A percentile compares a stretch with the other conserved stretches of the same genome.
Evolutionary conservation across 805 yeast genomes (phyloP).

Genomic region (Naumovozyma baii): DNA sequence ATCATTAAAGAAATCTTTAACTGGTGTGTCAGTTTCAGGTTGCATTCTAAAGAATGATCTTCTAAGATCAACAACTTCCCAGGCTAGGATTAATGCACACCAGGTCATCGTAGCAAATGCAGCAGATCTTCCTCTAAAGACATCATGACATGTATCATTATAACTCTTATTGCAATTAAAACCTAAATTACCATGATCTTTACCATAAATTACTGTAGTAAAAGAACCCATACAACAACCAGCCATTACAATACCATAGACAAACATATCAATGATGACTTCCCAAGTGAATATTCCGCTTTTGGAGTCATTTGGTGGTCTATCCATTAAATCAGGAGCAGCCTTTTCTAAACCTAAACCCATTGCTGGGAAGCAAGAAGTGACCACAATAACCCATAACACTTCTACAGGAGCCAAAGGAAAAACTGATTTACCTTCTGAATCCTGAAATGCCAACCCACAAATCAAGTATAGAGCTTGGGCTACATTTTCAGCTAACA

Average conservation of each 20-base stretch:
- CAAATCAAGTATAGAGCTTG: slow-evolving; percentile 77
- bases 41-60: slow-evolving; percentile 64
- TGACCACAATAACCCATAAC: slow-evolving; percentile 88
- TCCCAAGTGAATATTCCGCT: slow-evolving; percentile 72
- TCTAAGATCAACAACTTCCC: slow-evolving; percentile 72
- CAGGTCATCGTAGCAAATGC: slow-evolving; percentile 78
- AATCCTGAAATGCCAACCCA: slow-evolving; percentile 70
- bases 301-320: slow-evolving; percentile 82
- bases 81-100: slow-evolving; percentile 72
- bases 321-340: slow-evolving; percentile 86
- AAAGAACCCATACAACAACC: slow-evolving; percentile 58
- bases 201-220: slow-evolving; percentile 55
- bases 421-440: slow-evolving; percentile 60
- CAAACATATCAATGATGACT: slow-evolving; percentile 59
- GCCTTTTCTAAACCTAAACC: slow-evolving; percentile 95
- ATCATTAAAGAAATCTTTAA: slow-evolving; percentile 51
- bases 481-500: slow-evolving; percentile 92
- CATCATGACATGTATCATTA: slow-evolving; percentile 43
- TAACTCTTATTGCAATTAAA: slow-evolving; percentile 46
- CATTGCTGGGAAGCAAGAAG: slow-evolving; percentile 99
- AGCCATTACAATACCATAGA: slow-evolving; percentile 70
- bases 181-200: slow-evolving; percentile 59
- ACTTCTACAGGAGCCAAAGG: slow-evolving; percentile 97
- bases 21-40: slow-evolving; percentile 52
- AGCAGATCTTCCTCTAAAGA: slow-evolving; percentile 66